A percentile compares a stretch with the other conserved stretches of the same genome.
Evolutionary conservation across 2,329 filamentous ascomycete genomes (phyloP).

Genomic region (Fusarium paranaense): DNA sequence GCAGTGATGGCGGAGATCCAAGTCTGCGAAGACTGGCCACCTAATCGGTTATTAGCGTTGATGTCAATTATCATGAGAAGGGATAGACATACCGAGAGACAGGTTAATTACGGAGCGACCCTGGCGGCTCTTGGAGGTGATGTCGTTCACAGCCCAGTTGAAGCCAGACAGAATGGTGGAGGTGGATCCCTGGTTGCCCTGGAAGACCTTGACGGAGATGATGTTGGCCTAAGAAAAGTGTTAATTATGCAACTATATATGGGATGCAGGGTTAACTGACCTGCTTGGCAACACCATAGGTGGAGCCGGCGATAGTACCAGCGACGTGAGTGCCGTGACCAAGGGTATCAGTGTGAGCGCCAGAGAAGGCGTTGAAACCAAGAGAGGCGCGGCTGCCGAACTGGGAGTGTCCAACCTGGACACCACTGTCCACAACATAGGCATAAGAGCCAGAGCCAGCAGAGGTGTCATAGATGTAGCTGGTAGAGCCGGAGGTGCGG

Average conservation of each 20-base stretch:
- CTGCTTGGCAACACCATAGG: conserved; percentile 59
- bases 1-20: conserved; percentile 57
- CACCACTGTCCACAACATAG: conserved; percentile 73
- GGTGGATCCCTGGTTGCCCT: conserved; percentile 26
- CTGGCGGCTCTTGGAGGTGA: conserved; percentile 48
- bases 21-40: conserved; percentile 48
- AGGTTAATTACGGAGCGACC: conserved; percentile 52
- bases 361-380: conserved; percentile 52
- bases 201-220: conserved; percentile 50
- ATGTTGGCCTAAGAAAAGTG: conserved; percentile 34
- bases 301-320: conserved; percentile 52
- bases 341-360: conserved; percentile 48
- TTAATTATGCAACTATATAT: not conserved
- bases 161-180: conserved; percentile 54
- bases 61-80: too few relatives aligned
- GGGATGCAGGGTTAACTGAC: conserved; percentile 5
- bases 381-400: conserved; percentile 60
- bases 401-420: conserved; percentile 63
- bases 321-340: conserved; percentile 59
- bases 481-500: conserved; percentile 36
- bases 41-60: conserved; percentile 6
- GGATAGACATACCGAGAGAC: conserved; percentile 50
- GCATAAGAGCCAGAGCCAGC: conserved; percentile 65
- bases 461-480: conserved; percentile 62
- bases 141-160: conserved; percentile 55